A percentile compares a stretch with the other conserved stretches of the same genome.
Conservation (phyloP, 805 yeast genomes). For the Candida berthetii region DNA sequence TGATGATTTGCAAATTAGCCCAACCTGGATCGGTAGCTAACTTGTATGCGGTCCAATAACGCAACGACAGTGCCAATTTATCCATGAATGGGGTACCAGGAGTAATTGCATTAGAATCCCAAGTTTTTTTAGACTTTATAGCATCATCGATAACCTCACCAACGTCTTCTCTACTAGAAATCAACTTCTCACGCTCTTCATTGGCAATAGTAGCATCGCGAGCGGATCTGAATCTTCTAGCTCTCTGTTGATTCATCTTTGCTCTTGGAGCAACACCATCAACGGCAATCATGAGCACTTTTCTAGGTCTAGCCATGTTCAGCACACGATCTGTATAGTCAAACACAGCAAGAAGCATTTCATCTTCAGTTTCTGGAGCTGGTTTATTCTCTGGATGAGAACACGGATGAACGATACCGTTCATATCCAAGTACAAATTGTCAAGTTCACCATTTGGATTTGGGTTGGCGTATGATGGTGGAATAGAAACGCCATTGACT, state of each 20-base stretch:
- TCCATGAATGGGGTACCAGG: constrained; percentile 99
- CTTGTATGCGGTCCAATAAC: constrained; percentile 92
- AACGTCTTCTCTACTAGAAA: constrained; percentile 21
- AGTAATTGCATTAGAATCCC: constrained; percentile 96
- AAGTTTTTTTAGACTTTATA: constrained; percentile 64
- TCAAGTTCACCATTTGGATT: constrained; percentile 97
- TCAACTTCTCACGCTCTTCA: constrained; percentile 55
- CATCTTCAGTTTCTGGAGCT: constrained; percentile 94
- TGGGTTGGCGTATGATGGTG: constrained; percentile 62
- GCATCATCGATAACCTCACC: constrained; percentile 75
- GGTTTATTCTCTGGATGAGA: constrained; percentile 97
- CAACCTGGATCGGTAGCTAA: constrained; percentile 88
- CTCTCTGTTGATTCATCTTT: constrained; percentile 94
- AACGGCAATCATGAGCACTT: constrained; percentile 89
- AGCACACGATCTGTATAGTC: constrained; percentile 88
- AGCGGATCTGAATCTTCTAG: constrained; percentile 89
- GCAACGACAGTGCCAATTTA: constrained; percentile 69
- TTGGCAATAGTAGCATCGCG: constrained; percentile 80
- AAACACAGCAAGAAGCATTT: constrained; percentile 92
- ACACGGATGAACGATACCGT: constrained; percentile 98
- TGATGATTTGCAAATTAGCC: constrained; percentile 82
- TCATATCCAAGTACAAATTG: constrained; percentile 93
- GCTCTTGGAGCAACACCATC: constrained; percentile 99
- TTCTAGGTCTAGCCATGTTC: constrained; percentile 92
- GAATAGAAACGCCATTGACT: constrained; percentile 57